Evolutionary conservation across 208 protist genomes (phyloP).

Genomic region (Leishmania arabica): DNA sequence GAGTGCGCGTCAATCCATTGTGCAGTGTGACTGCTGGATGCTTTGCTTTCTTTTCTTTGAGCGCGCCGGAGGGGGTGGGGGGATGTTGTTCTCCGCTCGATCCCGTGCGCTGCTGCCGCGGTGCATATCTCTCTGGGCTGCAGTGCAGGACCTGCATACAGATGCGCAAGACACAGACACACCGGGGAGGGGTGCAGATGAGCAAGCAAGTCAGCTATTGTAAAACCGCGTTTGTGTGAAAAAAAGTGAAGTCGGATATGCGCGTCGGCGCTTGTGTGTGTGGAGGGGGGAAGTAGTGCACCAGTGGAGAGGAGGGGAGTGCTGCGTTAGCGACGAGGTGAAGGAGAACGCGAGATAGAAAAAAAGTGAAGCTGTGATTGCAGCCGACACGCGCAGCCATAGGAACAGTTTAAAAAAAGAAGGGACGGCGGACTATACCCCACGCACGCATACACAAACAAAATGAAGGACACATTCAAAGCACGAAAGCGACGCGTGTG

Average conservation of each 20-base stretch:
- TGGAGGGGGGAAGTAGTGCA: neutral
- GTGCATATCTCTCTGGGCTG: neutral
- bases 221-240: neutral
- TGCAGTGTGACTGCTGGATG: neutral
- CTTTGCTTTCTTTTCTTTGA: neutral
- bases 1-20: neutral
- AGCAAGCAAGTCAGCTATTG: neutral
- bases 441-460: neutral
- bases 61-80: neutral
- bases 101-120: neutral
- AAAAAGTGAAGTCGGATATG: neutral
- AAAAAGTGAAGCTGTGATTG: neutral
- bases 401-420: neutral
- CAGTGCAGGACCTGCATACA: neutral
- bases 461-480: neutral
- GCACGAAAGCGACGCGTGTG: neutral
- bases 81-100: neutral
- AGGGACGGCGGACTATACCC: neutral
- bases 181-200: neutral
- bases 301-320: neutral
- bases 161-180: neutral
- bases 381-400: neutral
- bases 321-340: neutral
- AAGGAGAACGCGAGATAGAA: neutral
- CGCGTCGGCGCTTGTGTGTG: neutral